Conservation (phyloP, 345 rosid species). For the Syzygium aromaticum region DNA sequence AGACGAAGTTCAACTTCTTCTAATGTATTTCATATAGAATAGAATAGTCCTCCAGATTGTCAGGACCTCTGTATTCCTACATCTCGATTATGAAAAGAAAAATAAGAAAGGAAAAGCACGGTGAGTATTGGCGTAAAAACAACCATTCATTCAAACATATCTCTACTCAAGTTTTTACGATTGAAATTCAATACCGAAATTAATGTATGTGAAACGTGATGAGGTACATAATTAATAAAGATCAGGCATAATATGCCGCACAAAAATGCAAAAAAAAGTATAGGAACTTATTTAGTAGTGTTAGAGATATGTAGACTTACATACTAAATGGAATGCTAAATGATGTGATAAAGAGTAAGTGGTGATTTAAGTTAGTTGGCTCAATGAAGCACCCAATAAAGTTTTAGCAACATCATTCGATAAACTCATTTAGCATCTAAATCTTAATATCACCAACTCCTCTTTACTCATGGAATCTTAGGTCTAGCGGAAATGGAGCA, state of each 20-base stretch:
- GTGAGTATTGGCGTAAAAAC: neutral
- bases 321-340: neutral
- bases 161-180: neutral
- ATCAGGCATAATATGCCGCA: neutral
- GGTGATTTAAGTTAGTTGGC: neutral
- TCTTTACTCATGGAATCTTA: neutral
- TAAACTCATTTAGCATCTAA: neutral
- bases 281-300: neutral
- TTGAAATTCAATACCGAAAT: neutral
- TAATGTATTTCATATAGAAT: neutral
- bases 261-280: neutral
- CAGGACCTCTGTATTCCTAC: neutral
- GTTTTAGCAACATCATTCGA: neutral
- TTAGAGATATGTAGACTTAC: neutral
- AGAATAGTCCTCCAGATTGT: neutral
- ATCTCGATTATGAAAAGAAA: neutral
- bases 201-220: neutral
- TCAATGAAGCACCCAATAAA: neutral
- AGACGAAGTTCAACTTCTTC: neutral
- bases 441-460: neutral
- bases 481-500: neutral
- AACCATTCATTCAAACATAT: neutral
- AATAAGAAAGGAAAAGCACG: neutral
- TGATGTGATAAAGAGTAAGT: neutral
- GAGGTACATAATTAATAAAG: neutral